Evolutionary conservation across 2,329 filamentous ascomycete genomes (phyloP).

Genomic region (Apiospora arundinis): DNA sequence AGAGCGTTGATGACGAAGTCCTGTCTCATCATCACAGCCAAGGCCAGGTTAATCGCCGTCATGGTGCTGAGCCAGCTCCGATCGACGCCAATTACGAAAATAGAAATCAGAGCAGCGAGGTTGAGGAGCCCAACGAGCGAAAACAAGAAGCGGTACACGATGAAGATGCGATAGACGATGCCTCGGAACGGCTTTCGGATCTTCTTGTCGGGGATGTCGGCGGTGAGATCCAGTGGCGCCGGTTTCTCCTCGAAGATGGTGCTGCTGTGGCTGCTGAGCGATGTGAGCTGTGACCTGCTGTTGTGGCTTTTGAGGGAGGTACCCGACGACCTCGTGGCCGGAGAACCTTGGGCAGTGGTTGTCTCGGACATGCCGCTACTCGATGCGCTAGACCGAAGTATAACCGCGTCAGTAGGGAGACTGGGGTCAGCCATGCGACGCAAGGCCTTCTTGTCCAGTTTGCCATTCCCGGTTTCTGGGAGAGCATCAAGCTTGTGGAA

Average conservation of each 20-base stretch:
- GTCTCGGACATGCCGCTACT: slow-evolving; percentile 21
- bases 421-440: slow-evolving; percentile 39
- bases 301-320: background rate
- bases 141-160: slow-evolving; percentile 63
- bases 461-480: slow-evolving; percentile 61
- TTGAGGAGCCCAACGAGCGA: slow-evolving; percentile 59
- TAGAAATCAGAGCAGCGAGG: slow-evolving; percentile 51
- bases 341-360: background rate
- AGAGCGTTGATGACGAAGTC: slow-evolving; percentile 59
- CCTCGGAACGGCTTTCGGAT: slow-evolving; percentile 40
- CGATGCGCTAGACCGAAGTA: slow-evolving; percentile 10
- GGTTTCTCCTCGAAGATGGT: no score
- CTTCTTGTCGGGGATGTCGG: slow-evolving; percentile 26
- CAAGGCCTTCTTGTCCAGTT: slow-evolving; percentile 59
- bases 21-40: slow-evolving; percentile 59
- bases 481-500: slow-evolving; percentile 51
- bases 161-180: slow-evolving; percentile 53
- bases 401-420: slow-evolving; percentile 21
- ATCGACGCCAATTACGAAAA: slow-evolving; percentile 44
- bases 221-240: slow-evolving; percentile 19
- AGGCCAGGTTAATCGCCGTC: slow-evolving; percentile 55
- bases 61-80: slow-evolving; percentile 48
- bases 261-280: background rate
- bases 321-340: background rate
- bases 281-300: background rate